Evolutionary conservation across 2,329 filamentous ascomycete genomes (phyloP), one percentile per base, ranked within the genome.

Genomic region (Cryphonectria carpinicola): DNA sequence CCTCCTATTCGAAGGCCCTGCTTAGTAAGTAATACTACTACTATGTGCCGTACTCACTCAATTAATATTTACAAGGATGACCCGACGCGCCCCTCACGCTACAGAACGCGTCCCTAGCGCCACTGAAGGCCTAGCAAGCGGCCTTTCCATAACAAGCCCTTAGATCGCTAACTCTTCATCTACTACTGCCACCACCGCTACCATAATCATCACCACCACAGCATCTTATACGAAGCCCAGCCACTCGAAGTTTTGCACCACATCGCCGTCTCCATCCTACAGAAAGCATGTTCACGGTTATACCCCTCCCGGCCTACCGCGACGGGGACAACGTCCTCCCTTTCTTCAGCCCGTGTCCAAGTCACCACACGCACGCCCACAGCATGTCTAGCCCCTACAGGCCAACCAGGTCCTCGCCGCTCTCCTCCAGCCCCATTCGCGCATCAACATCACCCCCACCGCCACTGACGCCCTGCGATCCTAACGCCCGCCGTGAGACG

Each of bases 381-480:
- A 56, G 77, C n/a, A 41, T 60, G 54, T 74, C 73, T 1, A 74
- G 73, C n/a, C 74, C 69, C 22, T 76, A 84, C 78, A 82, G 82
- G 22, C 87, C 88, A 1, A 72, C 79, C 49, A 79, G 84, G 41
- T 80, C 88, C 1, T 90, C 88, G 64, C 88, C 87, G 7, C 85
- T 89, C 4, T 88, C 88, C 3, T 90, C 88, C 2, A 71, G 70
- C 46, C 87, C 88, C 17, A 78, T 88, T 67, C 86, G 87, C 74
- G 82, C 84, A n/a, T 82, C 84, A 6, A 84, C 86, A 14, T 49
- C 46, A 22, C 46, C 46, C 19, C 80, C 81, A 14, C 78, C 80
- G 17, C 81, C 81, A 14, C 79, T 85, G 11, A 84, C 83, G 1
- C 80, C 82, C 25, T 79, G 82, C 72, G 77, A 85, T 69, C 77